Evolutionary conservation across 768 basidiomycete species (phyloP), one percentile per base, ranked within the genome.

Genomic region (Dentipellis fragilis): DNA sequence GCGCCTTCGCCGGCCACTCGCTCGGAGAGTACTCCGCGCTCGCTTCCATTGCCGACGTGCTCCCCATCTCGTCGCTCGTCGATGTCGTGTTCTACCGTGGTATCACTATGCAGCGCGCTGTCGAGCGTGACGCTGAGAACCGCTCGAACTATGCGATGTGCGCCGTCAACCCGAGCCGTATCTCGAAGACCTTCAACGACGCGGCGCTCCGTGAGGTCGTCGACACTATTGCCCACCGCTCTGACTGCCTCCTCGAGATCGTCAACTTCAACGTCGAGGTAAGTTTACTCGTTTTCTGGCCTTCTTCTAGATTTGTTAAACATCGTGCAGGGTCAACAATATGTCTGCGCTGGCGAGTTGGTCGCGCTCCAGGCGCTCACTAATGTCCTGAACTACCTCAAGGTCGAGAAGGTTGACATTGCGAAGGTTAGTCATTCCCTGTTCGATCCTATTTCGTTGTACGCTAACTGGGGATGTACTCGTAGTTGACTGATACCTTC

Each of bases 21-120:
- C 80, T 99, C 22, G 96, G 96, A 64, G 96, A 99, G 72, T 99
- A 98, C 69, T 97, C 96, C 42, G 95, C 96, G 2, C 80, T 99
- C 4, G 96, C 96, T 1, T 95, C 95, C 9, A 96, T 99, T 63
- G 95, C 95, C 22, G 94, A 95, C 68, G 91, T 97, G 53, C 82
- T 98, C 37, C 89, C 92, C 49, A 92, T 98, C 63, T 92, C 95
- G 17, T 84, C 92, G 2, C 84, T 98, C 49, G 92, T 94, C 65
- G 96, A 99, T 62, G 91, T 99, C 65, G 95, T 99, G 23, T 99
- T 99, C 80, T 99, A 97, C 71, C 92, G 96, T 68, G 96, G 96
- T 63, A 94, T 99, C 67, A 99, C 96, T 37, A 99, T 98, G 96
- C 96, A 98, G 67, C 92, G 96, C 21, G 96, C 96, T 23, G 96